These are phyloP conservation scores for Lasiodiplodia sp. DNA, from an alignment of 2,329 filamentous ascomycete species.

Conservation along the genomic window DNA sequence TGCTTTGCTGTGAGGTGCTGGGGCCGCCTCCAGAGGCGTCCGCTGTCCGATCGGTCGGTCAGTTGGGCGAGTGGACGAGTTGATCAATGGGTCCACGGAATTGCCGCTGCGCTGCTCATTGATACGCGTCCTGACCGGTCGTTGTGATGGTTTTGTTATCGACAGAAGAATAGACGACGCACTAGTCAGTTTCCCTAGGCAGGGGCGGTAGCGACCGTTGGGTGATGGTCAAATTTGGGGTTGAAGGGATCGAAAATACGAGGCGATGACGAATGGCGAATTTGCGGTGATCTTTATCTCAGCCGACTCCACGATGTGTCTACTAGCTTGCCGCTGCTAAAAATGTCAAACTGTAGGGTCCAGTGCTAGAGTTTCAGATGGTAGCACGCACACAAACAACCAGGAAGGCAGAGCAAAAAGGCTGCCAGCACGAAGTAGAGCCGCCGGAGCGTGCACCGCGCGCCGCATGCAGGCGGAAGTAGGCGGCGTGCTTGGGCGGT, in stretches of 20 bases:
- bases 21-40: not conserved
- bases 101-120: not conserved
- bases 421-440: not conserved
- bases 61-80: not conserved
- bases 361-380: not conserved
- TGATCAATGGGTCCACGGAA: not conserved
- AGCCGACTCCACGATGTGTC: not conserved
- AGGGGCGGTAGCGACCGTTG: not conserved
- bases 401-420: not conserved
- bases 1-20: constrained; percentile 1
- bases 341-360: not conserved
- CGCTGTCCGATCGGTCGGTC: not conserved
- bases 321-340: not conserved
- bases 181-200: too few species aligned
- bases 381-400: not conserved
- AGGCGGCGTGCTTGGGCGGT: not conserved
- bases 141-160: not conserved
- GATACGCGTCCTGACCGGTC: not conserved
- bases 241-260: not conserved
- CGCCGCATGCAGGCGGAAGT: not conserved
- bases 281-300: constrained; percentile 4
- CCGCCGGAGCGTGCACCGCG: not conserved
- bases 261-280: constrained; percentile 9
- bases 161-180: too few species aligned
- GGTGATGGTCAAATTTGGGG: not conserved